Evolutionary conservation across 768 basidiomycete genomes (phyloP).

Genomic region (Gelatoporia subvermispora): DNA sequence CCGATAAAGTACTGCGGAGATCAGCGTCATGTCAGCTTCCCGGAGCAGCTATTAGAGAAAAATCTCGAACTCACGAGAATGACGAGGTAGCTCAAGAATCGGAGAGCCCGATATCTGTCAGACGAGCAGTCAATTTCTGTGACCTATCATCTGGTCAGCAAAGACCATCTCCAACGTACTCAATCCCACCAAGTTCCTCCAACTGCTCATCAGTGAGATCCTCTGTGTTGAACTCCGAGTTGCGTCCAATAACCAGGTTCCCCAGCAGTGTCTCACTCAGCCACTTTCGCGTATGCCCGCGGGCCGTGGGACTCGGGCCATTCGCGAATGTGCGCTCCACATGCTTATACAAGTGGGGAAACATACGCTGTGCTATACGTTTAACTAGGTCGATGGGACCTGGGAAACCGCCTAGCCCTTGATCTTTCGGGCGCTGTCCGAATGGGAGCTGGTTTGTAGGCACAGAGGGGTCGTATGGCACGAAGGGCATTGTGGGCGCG

Average conservation of each 20-base stretch:
- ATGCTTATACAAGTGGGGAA: conserved; percentile 37
- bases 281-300: conserved; percentile 27
- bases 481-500: conserved; percentile 4
- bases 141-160: too few species aligned
- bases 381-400: conserved; percentile 37
- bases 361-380: conserved; percentile 32
- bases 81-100: conserved; percentile 44
- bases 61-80: conserved; percentile 36
- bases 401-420: conserved; percentile 44
- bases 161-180: conserved; percentile 36
- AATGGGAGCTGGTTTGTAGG: neutral
- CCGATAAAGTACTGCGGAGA: conserved; percentile 58
- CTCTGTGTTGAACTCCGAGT: conserved; percentile 51
- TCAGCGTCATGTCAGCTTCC: conserved; percentile 9
- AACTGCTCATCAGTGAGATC: conserved; percentile 60
- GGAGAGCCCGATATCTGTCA: conserved; percentile 41
- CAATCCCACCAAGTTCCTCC: conserved; percentile 72
- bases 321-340: neutral
- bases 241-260: conserved; percentile 49
- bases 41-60: conserved; percentile 8
- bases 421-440: conserved; percentile 27
- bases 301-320: neutral
- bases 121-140: too few species aligned
- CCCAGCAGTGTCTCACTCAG: conserved; percentile 25
- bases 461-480: neutral